Percentiles rank a stretch among this genome's conserved stretches.
Evolutionary conservation across 202 grass and related monocot species (phyloP).

Genomic region (Cymbopogon flexuosus): DNA sequence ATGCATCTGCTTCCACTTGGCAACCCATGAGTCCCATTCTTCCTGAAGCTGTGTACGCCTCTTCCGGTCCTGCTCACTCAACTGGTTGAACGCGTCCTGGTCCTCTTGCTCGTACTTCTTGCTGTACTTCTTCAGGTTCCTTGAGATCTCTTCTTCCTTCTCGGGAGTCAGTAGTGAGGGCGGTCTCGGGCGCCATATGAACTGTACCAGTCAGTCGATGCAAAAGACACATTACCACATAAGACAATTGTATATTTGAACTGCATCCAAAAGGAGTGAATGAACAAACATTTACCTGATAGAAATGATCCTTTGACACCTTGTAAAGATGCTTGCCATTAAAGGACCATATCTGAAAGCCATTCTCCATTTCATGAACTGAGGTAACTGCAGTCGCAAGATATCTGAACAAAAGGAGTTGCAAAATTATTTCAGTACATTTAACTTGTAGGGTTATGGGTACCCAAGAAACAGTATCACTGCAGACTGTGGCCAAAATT

Average conservation of each 20-base stretch:
- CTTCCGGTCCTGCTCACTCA: slow-evolving; percentile 66
- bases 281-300: slow-evolving; percentile 42
- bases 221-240: not conserved
- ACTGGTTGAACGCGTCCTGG: slow-evolving; percentile 53
- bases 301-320: slow-evolving; percentile 74
- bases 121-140: slow-evolving; percentile 72
- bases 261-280: not conserved
- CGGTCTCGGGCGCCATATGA: slow-evolving; percentile 65
- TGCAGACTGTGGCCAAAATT: not conserved
- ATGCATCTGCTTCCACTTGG: slow-evolving; percentile 62
- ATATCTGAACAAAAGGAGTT: slow-evolving; percentile 39
- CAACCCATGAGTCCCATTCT: slow-evolving; percentile 70
- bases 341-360: slow-evolving; percentile 71
- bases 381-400: slow-evolving; percentile 53
- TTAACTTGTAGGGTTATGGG: not conserved
- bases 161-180: slow-evolving; percentile 50
- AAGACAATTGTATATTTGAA: not conserved
- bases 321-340: slow-evolving; percentile 57
- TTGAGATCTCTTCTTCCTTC: slow-evolving; percentile 64
- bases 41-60: slow-evolving; percentile 65
- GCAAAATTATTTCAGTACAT: slow-evolving; percentile 8
- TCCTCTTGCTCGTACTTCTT: slow-evolving; percentile 84
- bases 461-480: too few species aligned
- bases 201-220: slow-evolving; percentile 35
- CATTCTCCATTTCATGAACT: slow-evolving; percentile 80